phyloP scores from a whole-genome alignment of 371 early-diverging fungal genomes.

The Mortierella sp. region DNA sequence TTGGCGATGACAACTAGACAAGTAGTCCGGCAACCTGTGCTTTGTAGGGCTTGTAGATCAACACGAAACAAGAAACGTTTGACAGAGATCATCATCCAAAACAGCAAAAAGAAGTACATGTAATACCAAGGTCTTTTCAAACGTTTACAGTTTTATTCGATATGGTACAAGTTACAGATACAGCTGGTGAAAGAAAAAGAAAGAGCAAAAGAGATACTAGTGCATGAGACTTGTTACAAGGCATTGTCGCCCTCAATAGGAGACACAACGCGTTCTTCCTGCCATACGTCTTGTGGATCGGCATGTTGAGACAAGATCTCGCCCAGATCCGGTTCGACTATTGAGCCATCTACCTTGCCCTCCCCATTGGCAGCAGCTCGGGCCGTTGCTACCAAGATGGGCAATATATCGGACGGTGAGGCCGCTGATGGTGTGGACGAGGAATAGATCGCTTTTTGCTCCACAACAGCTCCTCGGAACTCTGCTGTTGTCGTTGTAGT shows the following conservation, averaged over 20 bases:
- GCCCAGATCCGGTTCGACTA: not conserved
- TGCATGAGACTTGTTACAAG: no score
- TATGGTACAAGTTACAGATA: not conserved
- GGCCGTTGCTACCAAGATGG: slow-evolving; percentile 12
- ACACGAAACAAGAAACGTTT: not conserved
- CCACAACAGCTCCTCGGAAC: slow-evolving; percentile 15
- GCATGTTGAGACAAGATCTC: not conserved
- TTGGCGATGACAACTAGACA: slow-evolving; percentile 54
- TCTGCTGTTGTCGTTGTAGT: not conserved
- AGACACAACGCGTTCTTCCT: not conserved
- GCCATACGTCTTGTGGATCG: not conserved
- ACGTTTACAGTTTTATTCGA: no score
- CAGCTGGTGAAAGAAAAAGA: not conserved
- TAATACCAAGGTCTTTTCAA: no score
- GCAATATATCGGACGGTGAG: slow-evolving; percentile 7
- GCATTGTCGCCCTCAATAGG: slow-evolving; percentile 12
- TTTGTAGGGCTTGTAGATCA: not conserved
- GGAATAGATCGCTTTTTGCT: slow-evolving; percentile 14
- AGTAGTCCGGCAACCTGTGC: no score
- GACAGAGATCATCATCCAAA: no score
- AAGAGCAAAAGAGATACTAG: not conserved
- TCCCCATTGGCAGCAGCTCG: slow-evolving; percentile 7
- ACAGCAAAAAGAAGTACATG: no score
- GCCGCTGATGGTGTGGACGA: slow-evolving; percentile 2
- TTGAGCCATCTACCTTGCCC: not conserved